These are phyloP conservation scores for Cadophora luteo-olivacea DNA, from an alignment of 2,329 filamentous ascomycete species.

Conservation along the genomic window DNA sequence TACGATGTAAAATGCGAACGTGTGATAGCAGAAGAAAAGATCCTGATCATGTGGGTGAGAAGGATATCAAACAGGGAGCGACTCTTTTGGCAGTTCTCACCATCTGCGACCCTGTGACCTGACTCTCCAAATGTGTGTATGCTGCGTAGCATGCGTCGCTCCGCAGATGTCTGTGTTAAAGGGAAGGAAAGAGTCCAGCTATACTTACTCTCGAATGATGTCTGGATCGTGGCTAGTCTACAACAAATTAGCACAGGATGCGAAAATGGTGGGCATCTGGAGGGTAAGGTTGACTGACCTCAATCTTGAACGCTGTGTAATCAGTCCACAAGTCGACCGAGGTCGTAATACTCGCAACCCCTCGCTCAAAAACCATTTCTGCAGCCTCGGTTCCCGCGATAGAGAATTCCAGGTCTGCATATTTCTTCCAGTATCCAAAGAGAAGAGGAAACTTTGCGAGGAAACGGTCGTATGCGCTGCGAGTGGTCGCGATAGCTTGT, in stretches of 20 bases:
- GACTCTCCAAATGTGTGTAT: conserved; percentile 41
- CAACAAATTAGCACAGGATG: neutral
- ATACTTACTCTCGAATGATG: conserved; percentile 99
- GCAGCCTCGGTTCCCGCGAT: conserved; percentile 96
- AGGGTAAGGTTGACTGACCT: conserved; percentile 47
- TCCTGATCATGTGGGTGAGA: conserved; percentile 72
- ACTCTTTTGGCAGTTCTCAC: conserved; percentile 76
- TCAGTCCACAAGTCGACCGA: conserved; percentile 98
- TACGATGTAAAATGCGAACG: conserved; percentile 50
- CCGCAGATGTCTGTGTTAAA: conserved; percentile 59
- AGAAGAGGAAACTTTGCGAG: conserved; percentile 93
- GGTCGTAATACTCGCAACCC: conserved; percentile 88
- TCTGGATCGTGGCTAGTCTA: conserved; percentile 88
- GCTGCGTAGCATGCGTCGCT: conserved; percentile 41
- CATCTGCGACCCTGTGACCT: conserved; percentile 57
- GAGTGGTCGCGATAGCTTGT: conserved; percentile 85
- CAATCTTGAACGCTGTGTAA: conserved; percentile 97
- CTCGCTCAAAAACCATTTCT: conserved; percentile 97
- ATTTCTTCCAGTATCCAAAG: conserved; percentile 99
- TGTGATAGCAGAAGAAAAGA: conserved; percentile 58
- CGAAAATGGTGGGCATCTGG: neutral
- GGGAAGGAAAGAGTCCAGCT: conserved; percentile 68
- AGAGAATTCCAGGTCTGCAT: conserved; percentile 96
- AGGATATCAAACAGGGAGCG: conserved; percentile 61
- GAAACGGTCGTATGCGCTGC: conserved; percentile 90